Base-by-base conservation (phyloP, 371 early-diverging fungal genomes). In the Chytridiales sp. region DNA sequence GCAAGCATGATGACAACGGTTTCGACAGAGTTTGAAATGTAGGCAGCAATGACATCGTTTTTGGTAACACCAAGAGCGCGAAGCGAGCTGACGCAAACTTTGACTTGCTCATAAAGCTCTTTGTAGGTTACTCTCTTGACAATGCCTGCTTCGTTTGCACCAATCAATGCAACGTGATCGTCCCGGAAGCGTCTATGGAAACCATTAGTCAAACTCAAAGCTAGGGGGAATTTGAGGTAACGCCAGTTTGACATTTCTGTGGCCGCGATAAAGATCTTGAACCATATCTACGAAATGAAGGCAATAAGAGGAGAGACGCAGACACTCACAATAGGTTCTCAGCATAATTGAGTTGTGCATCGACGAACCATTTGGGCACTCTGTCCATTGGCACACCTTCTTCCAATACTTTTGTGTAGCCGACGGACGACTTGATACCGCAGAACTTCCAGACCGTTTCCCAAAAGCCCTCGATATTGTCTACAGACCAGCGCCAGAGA, bases 31-130 rank as follows among this genome's bases (percentile, higher is more conserved):
- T 97, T 97, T 26, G 98, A 89, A 59, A 94, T 84, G 70, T 97
- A 98, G 1, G 89, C 94, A 36, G 90, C 92, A 0, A 98, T 89
- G 17, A 95, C 83, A 68, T 99, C 98, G 15, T 95, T 97, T 36
- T 79, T 74, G 39, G 66, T 62, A 5, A 99, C 74, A 17, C 95
- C 95, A 8, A 76, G 46, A 3, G 60, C 61, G 30, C 85, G 80
- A 68, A 95, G 79, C 0, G 94, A 91, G 34, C 78, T 81, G 3
- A 92, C 87, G 46, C 84, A 85, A 32, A 73, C 67, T 5, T 84
- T 76, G 2, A 98, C 97, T 52, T 75, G 70, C 19, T 83, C 73
- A 56, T 87, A 81, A 3, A 96, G 76, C 58, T 96, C 79, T 26
- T 77, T 79, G 68, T 92, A 96, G 1, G 91, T 92, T 32, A 90